Evolutionary conservation across 1,284 basidiomycete species (phyloP).

Genomic region (Marasmius tenuissimus): DNA sequence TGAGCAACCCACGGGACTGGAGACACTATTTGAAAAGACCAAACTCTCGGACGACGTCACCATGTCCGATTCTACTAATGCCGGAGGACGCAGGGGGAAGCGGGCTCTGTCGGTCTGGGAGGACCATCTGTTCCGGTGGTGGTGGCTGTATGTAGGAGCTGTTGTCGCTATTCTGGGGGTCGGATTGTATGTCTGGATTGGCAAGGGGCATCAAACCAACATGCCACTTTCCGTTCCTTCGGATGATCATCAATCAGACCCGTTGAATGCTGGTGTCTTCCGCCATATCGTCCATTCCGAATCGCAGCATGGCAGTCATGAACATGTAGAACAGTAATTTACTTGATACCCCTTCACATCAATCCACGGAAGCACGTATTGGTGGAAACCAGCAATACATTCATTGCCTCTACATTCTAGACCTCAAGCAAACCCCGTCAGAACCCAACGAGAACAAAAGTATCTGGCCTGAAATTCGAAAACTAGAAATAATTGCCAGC

Average conservation of each 20-base stretch:
- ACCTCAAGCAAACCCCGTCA: not conserved
- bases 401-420: too few relatives aligned
- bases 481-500: not conserved
- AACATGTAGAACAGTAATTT: not conserved
- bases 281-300: not conserved
- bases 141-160: slow-evolving; percentile 6
- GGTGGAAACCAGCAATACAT: too few relatives aligned
- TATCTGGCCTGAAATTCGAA: not conserved
- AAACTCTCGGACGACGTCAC: slow-evolving; percentile 46
- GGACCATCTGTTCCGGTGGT: slow-evolving; percentile 8
- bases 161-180: slow-evolving; percentile 5
- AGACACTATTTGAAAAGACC: slow-evolving; percentile 68
- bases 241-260: not conserved
- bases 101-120: not conserved
- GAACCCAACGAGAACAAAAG: not conserved
- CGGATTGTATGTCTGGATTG: slow-evolving; percentile 6
- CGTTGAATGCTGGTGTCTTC: slow-evolving; percentile 4
- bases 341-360: too few relatives aligned
- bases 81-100: not conserved
- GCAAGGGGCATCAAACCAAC: not conserved
- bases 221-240: not conserved
- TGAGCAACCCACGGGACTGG: slow-evolving; percentile 75
- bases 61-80: slow-evolving; percentile 15
- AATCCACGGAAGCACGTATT: too few relatives aligned
- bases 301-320: not conserved